Evolutionary conservation across 306 rosid genomes (phyloP), one percentile per base, ranked within the genome.

Genomic region (Erythrophleum fordii): DNA sequence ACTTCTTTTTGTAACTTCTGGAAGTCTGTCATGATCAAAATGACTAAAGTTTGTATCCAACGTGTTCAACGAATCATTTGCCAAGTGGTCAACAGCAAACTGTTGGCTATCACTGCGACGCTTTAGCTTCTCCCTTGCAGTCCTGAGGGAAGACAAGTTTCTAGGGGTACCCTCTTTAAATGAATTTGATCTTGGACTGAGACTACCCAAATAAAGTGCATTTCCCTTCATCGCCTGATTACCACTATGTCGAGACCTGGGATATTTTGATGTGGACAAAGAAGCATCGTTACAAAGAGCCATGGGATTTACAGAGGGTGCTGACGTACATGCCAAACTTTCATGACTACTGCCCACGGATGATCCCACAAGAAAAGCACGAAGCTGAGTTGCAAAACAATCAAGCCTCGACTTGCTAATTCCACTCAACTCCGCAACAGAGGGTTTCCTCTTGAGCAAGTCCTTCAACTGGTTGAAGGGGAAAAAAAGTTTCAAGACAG

Each of bases 341-440:
- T 85, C 83, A 76, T 69, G 73, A 53, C 70, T 58, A 66, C 80
- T 86, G 61, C 81, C 81, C 23, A 81, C 86, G 1, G 93, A 70
- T 66, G 96, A 87, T 71, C 97, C 97, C 69, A 88, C 83, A 73
- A 96, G 99, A 93, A 87, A 91, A 56, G 99, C 91, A 55, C 89
- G 97, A 79, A 96, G 98, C 73, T 92, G 92, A 78, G 92, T 89
- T 45, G 97, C 97, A 90, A 96, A 93, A 88, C 90, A 93, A 65
- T 93, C 93, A 31, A 96, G 97, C 55, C 99, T 90, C 18, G 93
- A 84, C 82, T 89, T 91, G 79, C 97, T 89, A 75, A 96, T 93
- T 87, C 99, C 99, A 84, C 98, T 96, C 84, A 96, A 78, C 66
- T 88, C 93, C 12, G 93, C 89, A 80, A 96, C 82, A 52, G 99